A percentile compares a stretch with the other conserved stretches of the same genome.
Conservation (phyloP, 148 eudicot species). For the Bassia scoparia region DNA sequence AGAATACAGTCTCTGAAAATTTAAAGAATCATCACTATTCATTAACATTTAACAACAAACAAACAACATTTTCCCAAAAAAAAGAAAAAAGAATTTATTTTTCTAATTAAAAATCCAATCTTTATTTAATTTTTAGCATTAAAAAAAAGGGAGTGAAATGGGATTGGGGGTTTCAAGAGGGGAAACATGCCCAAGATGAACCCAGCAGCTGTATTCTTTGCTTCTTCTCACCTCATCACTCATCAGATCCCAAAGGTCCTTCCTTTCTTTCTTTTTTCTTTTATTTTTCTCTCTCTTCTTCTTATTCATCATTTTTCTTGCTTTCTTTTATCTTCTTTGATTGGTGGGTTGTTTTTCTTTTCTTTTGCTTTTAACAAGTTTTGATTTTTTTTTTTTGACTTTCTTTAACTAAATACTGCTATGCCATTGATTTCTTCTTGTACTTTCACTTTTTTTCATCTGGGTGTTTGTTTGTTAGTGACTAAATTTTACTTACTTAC, state of each 20-base stretch:
- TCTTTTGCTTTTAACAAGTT: neutral
- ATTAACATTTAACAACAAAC: neutral
- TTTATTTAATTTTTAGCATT: neutral
- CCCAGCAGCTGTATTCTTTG: conserved; percentile 57
- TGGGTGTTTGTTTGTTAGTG: conserved; percentile 18
- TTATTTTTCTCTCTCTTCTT: conserved; percentile 14
- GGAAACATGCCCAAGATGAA: conserved; percentile 60
- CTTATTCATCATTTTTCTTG: conserved; percentile 2
- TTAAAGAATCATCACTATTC: neutral
- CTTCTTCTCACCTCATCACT: conserved; percentile 41
- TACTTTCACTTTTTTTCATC: conserved; percentile 11
- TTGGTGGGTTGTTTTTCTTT: neutral
- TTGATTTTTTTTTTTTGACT: neutral
- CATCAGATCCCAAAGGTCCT: conserved; percentile 42
- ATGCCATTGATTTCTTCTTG: conserved; percentile 22
- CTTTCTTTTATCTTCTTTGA: neutral
- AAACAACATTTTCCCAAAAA: neutral
- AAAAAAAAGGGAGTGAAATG: conserved; percentile 20
- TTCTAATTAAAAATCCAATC: neutral
- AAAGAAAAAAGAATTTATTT: neutral
- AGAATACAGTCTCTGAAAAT: neutral
- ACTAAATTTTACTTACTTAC: neutral
- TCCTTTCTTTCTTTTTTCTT: conserved; percentile 16
- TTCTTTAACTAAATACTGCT: neutral
- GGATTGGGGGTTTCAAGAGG: conserved; percentile 36